Conservation (phyloP, 2,329 filamentous ascomycete genomes). For the Calonectria leucothoes region DNA sequence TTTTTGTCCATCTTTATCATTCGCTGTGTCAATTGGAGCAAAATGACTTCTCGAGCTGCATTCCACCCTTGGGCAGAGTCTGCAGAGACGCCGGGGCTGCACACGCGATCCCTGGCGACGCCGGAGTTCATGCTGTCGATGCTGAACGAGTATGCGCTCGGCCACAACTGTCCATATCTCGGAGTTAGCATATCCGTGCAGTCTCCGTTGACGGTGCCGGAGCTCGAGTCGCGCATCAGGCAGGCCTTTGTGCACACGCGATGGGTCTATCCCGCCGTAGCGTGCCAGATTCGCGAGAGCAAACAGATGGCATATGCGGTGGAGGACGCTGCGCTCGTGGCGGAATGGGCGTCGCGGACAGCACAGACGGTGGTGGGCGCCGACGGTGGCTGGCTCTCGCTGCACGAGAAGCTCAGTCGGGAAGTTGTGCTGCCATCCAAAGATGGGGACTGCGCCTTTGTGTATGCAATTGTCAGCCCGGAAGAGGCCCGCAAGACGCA, state of each 20-base stretch:
- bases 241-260: constrained; percentile 3
- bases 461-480: constrained; percentile 5
- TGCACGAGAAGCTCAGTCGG: constrained; percentile 4
- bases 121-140: constrained; percentile 22
- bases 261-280: constrained; percentile 6
- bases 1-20: neutral
- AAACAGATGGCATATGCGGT: constrained; percentile 8
- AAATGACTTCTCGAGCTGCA: constrained; percentile 3
- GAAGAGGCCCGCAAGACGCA: neutral
- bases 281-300: constrained; percentile 14
- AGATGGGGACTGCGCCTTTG: constrained; percentile 13
- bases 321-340: neutral
- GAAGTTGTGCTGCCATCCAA: neutral
- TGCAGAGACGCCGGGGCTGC: neutral
- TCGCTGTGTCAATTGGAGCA: neutral
- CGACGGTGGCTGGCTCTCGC: neutral
- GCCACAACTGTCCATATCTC: constrained; percentile 18
- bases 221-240: neutral
- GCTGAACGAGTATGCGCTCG: constrained; percentile 16
- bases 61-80: constrained; percentile 20
- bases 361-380: neutral
- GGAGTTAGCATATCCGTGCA: neutral
- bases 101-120: constrained; percentile 11
- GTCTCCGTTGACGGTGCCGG: neutral
- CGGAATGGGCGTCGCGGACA: constrained; percentile 9